Evolutionary conservation across 2,329 filamentous ascomycete genomes (phyloP), one percentile per base, ranked within the genome.

Genomic region (Calonectria pauciramosa): DNA sequence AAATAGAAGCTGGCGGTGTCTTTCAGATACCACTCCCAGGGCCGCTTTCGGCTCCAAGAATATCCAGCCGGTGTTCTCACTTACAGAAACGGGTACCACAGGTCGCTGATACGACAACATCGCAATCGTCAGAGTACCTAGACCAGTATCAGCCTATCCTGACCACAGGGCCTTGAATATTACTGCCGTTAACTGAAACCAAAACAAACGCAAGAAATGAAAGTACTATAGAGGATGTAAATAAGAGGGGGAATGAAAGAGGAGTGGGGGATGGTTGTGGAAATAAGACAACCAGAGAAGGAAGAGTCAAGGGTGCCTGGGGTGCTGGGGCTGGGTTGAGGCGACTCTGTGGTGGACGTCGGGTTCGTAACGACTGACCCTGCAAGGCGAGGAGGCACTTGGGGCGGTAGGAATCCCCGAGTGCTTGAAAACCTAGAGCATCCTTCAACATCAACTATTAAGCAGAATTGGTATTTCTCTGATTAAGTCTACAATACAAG

Each of bases 61-160:
- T 67, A 30, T 66, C 18, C 63, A 23, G 10, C 20, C 8, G 23
- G 13, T 23, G 2, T 3, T 5, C 8, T 47, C 44, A 13, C n/a
- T 23, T 47, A 6, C n/a, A 47, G 44, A 47, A 47, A 47, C 54
- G 44, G 16, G 71, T 71, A 30, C 75, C 79, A 38, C 30, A 8
- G 8, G 30, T 32, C 30, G 30, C 8, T 32, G 30, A 32, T 32
- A 8, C 30, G 30, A 32, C 30, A 32, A 8, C 4, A 32, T 72
- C 77, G 6, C 80, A 80, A 23, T 83, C 83, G 11, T 84, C 82
- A 8, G 85, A 85, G 73, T 85, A 83, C 59, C 71, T 85, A 26
- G 84, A 86, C 3, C 78, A 79, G 14, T 85, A 84, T 71, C 78
- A 77, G 13, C 82, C 82, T 26, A 47, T 75, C 68, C 65, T 69